phyloP scores from a whole-genome alignment of 2,329 filamentous ascomycete genomes.

The Fusarium caatingaense region DNA sequence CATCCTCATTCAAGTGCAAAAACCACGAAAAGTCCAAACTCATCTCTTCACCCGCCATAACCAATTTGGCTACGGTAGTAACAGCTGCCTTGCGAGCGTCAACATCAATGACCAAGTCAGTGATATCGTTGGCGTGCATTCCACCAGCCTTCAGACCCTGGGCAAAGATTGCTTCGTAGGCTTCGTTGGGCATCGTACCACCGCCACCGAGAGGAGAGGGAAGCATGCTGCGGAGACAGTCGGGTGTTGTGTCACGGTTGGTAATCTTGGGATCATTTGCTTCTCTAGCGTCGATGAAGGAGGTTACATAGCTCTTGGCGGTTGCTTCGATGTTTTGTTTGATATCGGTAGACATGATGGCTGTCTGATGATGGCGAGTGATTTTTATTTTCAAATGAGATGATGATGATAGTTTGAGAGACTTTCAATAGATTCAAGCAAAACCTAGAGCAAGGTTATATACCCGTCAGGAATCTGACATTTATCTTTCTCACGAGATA shows the following conservation, averaged over 20 bases:
- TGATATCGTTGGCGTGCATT: slow-evolving; percentile 1
- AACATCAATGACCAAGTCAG: slow-evolving; percentile 17
- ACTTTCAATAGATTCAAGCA: neutral
- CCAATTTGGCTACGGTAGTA: slow-evolving; percentile 9
- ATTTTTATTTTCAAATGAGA: neutral
- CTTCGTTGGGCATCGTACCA: slow-evolving; percentile 11
- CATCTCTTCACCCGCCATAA: slow-evolving; percentile 2
- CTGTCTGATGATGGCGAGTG: neutral
- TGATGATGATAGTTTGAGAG: neutral
- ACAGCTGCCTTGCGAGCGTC: slow-evolving; percentile 12
- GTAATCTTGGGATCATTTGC: slow-evolving; percentile 11
- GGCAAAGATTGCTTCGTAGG: slow-evolving; percentile 11
- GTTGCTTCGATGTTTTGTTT: slow-evolving; percentile 20
- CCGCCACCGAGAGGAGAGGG: neutral
- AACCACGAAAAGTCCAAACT: slow-evolving; percentile 27
- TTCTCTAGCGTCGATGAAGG: slow-evolving; percentile 12
- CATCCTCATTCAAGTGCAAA: slow-evolving; percentile 19
- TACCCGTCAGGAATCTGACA: neutral
- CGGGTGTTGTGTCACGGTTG: slow-evolving; percentile 7
- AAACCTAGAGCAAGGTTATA: neutral
- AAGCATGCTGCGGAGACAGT: slow-evolving; percentile 21
- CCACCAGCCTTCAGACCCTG: slow-evolving; percentile 11
- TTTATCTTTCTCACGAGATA: neutral
- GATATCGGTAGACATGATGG: slow-evolving; percentile 2
- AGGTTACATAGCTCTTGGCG: slow-evolving; percentile 3